Evolutionary conservation across 2,329 filamentous ascomycete genomes (phyloP).

Genomic region (Cordyceps cateniannulata): DNA sequence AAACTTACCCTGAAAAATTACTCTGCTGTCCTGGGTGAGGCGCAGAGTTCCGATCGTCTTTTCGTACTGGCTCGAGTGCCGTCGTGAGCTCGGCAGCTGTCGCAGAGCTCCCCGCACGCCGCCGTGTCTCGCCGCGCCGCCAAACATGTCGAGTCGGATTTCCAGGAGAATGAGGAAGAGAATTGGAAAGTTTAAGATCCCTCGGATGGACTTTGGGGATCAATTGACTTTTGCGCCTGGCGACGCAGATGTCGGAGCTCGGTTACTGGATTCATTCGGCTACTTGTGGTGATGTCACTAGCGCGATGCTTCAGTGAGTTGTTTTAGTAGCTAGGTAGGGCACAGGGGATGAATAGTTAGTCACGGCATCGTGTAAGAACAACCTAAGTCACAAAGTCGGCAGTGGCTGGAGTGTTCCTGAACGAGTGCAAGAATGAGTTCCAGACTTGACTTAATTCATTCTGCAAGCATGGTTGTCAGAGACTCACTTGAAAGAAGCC

Average conservation of each 20-base stretch:
- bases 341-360: background rate
- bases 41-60: constrained; percentile 25
- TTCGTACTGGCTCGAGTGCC: constrained; percentile 18
- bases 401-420: too few species aligned
- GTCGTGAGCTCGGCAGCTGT: background rate
- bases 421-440: too few species aligned
- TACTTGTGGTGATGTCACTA: constrained; percentile 11
- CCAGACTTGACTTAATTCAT: too few species aligned
- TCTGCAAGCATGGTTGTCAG: too few species aligned
- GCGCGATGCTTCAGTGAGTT: background rate
- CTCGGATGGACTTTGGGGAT: background rate
- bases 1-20: constrained; percentile 29
- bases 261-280: constrained; percentile 10
- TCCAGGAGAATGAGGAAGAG: too few species aligned
- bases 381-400: too few species aligned
- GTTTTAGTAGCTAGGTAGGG: background rate
- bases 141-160: background rate
- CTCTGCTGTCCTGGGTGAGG: constrained; percentile 22
- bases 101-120: background rate
- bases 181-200: background rate
- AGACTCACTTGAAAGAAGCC: too few species aligned
- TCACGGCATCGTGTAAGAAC: background rate
- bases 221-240: background rate
- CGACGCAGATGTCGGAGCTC: background rate
- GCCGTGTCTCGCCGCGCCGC: background rate